Evolutionary conservation across 805 yeast species (phyloP), one percentile per base, ranked within the genome.

Genomic region (Monosporozyma servazzii): DNA sequence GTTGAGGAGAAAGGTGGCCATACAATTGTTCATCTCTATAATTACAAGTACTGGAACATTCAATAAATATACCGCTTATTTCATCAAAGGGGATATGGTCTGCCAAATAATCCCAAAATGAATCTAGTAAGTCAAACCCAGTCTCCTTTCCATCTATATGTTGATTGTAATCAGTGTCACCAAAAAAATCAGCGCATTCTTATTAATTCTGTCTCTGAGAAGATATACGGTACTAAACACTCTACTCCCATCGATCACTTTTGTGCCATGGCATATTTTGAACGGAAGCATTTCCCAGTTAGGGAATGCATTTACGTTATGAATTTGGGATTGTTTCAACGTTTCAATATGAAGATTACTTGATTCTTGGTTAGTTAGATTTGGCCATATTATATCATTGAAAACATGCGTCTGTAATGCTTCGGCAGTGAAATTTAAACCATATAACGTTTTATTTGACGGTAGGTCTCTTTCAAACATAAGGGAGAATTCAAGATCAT

Each of bases 361-460:
- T 8, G 47, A 10, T 2, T 9, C n/a, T 31, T 31, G 25, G 17
- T 66, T 66, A 21, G 66, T 64, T 11, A 77, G 67, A 57, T 85
- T 76, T 5, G 97, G 97, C 97, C 97, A 89, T 2, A 86, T 71
- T 5, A 69, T 59, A 45, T 83, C 87, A 65, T 89, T 90, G 68
- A 89, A 89, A 0, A 87, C 65, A 63, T 81, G 75, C 1, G 65
- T 62, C 53, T 73, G 66, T 9, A 89, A 63, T 0, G 81, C 76
- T 5, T 73, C 67, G 1, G 81, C 69, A 0, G 91, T 82, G 27
- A 71, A 65, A 0, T 62, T 55, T 2, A 81, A 66, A 0, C 88
- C 95, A 54, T 72, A 77, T 3, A 88, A 62, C 3, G 60, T 58
- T 59, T 78, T 82, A 1, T 68, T 62, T 53, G 56, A 78, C 74